Evolutionary conservation across 768 basidiomycete species (phyloP), one percentile per base, ranked within the genome.

Genomic region (Boletus reticulatus): DNA sequence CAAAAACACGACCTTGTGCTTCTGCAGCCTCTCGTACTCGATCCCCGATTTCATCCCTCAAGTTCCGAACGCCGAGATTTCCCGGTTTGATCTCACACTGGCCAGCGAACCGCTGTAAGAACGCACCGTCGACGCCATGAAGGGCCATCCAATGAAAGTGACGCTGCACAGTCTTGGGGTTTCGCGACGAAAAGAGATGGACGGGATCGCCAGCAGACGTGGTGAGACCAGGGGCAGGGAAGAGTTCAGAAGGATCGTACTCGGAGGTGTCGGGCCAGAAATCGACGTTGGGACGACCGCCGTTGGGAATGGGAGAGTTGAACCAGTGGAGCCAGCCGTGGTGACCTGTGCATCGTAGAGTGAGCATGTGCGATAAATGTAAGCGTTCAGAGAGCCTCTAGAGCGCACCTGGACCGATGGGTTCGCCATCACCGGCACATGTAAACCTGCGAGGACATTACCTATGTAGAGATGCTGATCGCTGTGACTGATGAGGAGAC

Each of bases 261-360:
- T 78, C 78, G 7, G 88, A 87, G 0, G 84, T 78, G 61, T 92
- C 89, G 0, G 91, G 91, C 89, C 89, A 92, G 36, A 89, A 68
- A 70, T 93, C 92, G 45, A 78, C 82, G 61, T 87, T 89, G 5
- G 87, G 84, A 4, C 76, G 81, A 17, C 90, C 91, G 16, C 88
- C 89, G 27, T 80, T 72, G 2, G 84, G 78, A 12, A 92, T 75
- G 1, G 88, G 88, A n/a, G 75, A 62, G 58, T 83, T 77, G 67
- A 89, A 84, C 91, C 92, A 93, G 63, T 93, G 91, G 19, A 91
- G 75, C 92, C 92, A 93, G 29, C 91, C 91, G 61, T 91, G 88
- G 63, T 92, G 91, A 3, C 82, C 84, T 68, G 44, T 24, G 2
- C 19, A 4, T 6, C 14, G 27, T 3, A 16, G 6, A 16, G 16